These are phyloP conservation scores for Zelonia costaricensis DNA, from an alignment of 208 protist species.

Conservation along the genomic window DNA sequence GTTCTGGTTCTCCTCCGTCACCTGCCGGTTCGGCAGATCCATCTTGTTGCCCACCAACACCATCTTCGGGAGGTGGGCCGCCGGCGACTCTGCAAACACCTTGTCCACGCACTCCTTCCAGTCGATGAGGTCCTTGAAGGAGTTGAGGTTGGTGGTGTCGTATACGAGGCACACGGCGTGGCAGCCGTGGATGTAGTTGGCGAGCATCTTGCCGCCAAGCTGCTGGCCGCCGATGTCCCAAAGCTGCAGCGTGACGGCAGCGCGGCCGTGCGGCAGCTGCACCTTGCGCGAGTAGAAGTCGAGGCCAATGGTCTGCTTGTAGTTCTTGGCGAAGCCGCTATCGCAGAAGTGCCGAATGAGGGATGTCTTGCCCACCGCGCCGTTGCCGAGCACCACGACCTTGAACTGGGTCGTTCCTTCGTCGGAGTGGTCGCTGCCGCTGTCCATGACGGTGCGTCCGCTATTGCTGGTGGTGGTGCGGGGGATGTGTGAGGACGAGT, in stretches of 20 bases:
- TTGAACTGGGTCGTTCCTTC: slow-evolving; percentile 57
- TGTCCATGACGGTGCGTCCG: slow-evolving; percentile 60
- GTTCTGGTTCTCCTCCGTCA: slow-evolving; percentile 72
- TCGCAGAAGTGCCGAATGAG: slow-evolving; percentile 89
- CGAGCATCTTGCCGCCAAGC: slow-evolving; percentile 93
- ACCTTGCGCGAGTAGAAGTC: slow-evolving; percentile 96
- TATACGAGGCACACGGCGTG: slow-evolving; percentile 93
- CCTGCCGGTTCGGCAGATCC: slow-evolving; percentile 87
- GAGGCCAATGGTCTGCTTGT: slow-evolving; percentile 96
- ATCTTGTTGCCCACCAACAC: slow-evolving; percentile 92
- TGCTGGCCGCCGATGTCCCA: slow-evolving; percentile 97
- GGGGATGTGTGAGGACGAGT: not conserved
- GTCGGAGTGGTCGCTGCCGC: slow-evolving; percentile 63
- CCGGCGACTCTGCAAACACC: slow-evolving; percentile 8
- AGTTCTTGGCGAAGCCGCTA: slow-evolving; percentile 80
- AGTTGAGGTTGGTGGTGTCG: slow-evolving; percentile 91
- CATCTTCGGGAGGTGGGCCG: slow-evolving; percentile 52
- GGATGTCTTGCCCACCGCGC: slow-evolving; percentile 94
- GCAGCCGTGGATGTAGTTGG: slow-evolving; percentile 93
- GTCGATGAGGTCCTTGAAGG: slow-evolving; percentile 93
- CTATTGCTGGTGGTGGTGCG: not conserved
- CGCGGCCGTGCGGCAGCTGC: slow-evolving; percentile 50
- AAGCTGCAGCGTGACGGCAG: slow-evolving; percentile 84
- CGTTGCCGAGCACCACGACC: slow-evolving; percentile 78
- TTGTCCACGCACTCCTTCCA: slow-evolving; percentile 80